Conservation (phyloP, 1,284 basidiomycete genomes). For the Puccinia hordei region DNA sequence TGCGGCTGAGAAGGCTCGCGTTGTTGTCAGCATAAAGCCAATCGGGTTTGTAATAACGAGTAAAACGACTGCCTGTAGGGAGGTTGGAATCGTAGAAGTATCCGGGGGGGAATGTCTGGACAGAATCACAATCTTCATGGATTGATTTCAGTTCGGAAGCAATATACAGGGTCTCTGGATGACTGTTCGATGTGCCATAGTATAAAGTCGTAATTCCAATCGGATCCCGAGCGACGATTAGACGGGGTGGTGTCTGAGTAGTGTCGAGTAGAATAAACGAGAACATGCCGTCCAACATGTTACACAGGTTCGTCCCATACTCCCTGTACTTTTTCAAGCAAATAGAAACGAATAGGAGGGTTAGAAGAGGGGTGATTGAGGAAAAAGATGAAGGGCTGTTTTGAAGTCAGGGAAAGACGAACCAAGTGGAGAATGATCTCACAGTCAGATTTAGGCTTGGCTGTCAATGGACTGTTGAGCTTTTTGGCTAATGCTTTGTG, state of each 20-base stretch:
- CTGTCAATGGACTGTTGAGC: slow-evolving; percentile 84
- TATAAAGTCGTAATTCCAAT: slow-evolving; percentile 98
- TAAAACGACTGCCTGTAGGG: slow-evolving; percentile 68
- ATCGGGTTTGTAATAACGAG: slow-evolving; percentile 78
- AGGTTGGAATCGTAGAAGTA: slow-evolving; percentile 80
- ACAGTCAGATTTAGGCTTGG: slow-evolving; percentile 82
- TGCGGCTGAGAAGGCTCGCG: slow-evolving; percentile 66
- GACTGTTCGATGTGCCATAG: slow-evolving; percentile 85
- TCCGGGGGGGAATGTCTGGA: slow-evolving; percentile 94
- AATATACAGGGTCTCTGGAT: slow-evolving; percentile 85
- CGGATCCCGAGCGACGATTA: slow-evolving; percentile 95
- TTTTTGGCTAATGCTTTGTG: slow-evolving; percentile 77
- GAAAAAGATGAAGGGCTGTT: neutral
- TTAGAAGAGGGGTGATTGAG: neutral
- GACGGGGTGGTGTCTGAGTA: slow-evolving; percentile 79
- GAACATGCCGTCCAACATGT: slow-evolving; percentile 95
- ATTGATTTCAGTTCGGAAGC: slow-evolving; percentile 95
- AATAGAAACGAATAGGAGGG: neutral
- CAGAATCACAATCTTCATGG: slow-evolving; percentile 87
- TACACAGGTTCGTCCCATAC: slow-evolving; percentile 74
- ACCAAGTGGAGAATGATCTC: slow-evolving; percentile 94
- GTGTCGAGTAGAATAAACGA: slow-evolving; percentile 95
- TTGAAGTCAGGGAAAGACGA: slow-evolving; percentile 56
- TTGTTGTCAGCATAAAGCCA: slow-evolving; percentile 81
- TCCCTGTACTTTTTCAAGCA: slow-evolving; percentile 71